Conservation (phyloP, 108 stramenopile species). For the Cylindrotheca closterium region DNA sequence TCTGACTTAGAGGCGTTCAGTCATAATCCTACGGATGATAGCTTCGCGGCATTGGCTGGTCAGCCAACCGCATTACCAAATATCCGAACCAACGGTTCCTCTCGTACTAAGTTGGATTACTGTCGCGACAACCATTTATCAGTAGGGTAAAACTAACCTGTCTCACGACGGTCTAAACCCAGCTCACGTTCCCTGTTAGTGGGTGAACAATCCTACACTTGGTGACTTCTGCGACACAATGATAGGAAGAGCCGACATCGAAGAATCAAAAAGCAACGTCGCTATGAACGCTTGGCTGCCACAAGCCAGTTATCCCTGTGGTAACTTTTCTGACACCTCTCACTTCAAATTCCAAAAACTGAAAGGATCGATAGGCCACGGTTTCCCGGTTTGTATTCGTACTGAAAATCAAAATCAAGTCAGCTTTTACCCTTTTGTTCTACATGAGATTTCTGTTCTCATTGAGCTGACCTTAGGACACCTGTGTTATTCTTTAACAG, state of each 20-base stretch:
- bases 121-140: slow-evolving; percentile 88
- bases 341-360: slow-evolving; percentile 92
- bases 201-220: slow-evolving; percentile 98
- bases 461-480: slow-evolving; percentile 97
- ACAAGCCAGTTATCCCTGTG: slow-evolving; percentile 98
- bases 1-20: slow-evolving; percentile 96
- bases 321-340: slow-evolving; percentile 99
- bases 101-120: slow-evolving; percentile 99
- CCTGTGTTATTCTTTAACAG: slow-evolving; percentile 84
- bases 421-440: slow-evolving; percentile 87
- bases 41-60: slow-evolving; percentile 92
- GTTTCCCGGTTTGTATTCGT: slow-evolving; percentile 95
- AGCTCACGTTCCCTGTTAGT: slow-evolving; percentile 96
- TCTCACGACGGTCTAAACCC: slow-evolving; percentile 98
- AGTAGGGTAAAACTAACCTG: slow-evolving; percentile 96
- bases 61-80: slow-evolving; percentile 93
- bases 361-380: slow-evolving; percentile 98
- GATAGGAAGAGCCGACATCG: slow-evolving; percentile 96
- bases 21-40: slow-evolving; percentile 94
- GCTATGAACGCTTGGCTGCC: slow-evolving; percentile 89
- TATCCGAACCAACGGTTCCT: slow-evolving; percentile 98
- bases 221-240: slow-evolving; percentile 95
- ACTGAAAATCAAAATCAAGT: slow-evolving; percentile 97
- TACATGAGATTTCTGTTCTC: slow-evolving; percentile 95
- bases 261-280: slow-evolving; percentile 94